These are phyloP conservation scores for Botrytis fabae DNA, from an alignment of 2,329 filamentous ascomycete genomes.

Conservation along the genomic window DNA sequence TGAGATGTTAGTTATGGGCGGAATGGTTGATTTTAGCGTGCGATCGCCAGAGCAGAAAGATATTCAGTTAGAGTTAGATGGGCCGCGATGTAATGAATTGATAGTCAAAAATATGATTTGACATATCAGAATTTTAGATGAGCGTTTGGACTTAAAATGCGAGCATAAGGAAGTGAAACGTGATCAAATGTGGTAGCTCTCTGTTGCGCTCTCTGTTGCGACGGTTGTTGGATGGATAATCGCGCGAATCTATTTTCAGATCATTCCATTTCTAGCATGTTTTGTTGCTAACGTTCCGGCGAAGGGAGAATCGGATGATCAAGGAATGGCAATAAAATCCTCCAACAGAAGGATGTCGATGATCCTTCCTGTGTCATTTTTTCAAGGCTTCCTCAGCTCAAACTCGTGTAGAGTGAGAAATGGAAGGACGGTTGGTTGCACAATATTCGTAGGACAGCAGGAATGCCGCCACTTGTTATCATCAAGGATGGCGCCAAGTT, in stretches of 20 bases:
- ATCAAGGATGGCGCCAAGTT: not conserved
- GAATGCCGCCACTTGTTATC: not conserved
- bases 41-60: slow-evolving; percentile 5
- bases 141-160: not conserved
- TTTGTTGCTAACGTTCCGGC: not conserved
- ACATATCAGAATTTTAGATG: not conserved
- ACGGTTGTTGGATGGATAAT: not conserved
- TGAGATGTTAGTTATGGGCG: not conserved
- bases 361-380: not conserved
- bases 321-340: not conserved
- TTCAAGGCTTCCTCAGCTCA: not conserved
- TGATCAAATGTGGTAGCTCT: not conserved
- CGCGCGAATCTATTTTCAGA: not conserved
- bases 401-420: not conserved
- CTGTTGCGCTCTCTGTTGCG: too few relatives aligned
- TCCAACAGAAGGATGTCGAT: not conserved
- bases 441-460: not conserved
- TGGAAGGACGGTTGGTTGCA: not conserved
- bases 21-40: not conserved
- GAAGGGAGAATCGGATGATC: not conserved
- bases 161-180: not conserved
- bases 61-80: not conserved
- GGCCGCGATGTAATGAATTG: slow-evolving; percentile 8
- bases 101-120: slow-evolving; percentile 1
- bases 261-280: not conserved